These are phyloP conservation scores for Xylaria acuta DNA, from an alignment of 495 filamentous ascomycete species.

Conservation along the genomic window DNA sequence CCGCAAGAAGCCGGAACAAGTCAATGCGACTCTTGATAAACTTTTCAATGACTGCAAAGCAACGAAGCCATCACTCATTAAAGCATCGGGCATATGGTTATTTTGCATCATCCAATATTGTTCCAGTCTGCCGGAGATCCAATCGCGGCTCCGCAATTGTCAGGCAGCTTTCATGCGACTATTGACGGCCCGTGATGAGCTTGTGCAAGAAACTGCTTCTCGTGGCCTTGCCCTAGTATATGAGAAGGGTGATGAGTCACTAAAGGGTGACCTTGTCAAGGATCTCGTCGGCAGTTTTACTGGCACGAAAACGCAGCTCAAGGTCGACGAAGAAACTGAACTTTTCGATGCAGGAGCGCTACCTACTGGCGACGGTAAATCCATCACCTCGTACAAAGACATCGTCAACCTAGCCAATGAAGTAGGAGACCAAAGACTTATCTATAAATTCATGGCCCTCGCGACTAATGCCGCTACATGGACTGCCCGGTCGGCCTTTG, in stretches of 20 bases:
- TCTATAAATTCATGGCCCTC: constrained; percentile 97
- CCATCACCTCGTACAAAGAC: constrained; percentile 91
- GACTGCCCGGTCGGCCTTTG: constrained; percentile 93
- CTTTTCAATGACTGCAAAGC: constrained; percentile 74
- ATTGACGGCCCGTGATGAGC: constrained; percentile 86
- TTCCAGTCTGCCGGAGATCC: constrained; percentile 73
- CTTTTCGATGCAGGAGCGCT: constrained; percentile 93
- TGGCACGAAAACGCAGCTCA: constrained; percentile 71
- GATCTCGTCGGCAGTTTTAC: constrained; percentile 91
- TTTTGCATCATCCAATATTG: constrained; percentile 93
- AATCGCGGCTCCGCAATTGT: constrained; percentile 73
- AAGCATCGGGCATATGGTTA: constrained; percentile 91
- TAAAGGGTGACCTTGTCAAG: constrained; percentile 82
- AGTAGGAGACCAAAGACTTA: constrained; percentile 90
- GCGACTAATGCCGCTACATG: constrained; percentile 94
- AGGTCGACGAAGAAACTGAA: constrained; percentile 85
- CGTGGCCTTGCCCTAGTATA: constrained; percentile 89
- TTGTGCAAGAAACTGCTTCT: constrained; percentile 94
- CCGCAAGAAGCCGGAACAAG: constrained; percentile 50
- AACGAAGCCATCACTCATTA: constrained; percentile 84
- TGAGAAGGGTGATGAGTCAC: constrained; percentile 80
- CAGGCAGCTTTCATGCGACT: constrained; percentile 87
- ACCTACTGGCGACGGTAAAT: constrained; percentile 87
- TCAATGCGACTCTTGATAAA: constrained; percentile 67
- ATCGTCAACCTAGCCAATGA: constrained; percentile 93